Base-by-base conservation (phyloP, 805 yeast species). In the Myxozyma nipponensis region DNA sequence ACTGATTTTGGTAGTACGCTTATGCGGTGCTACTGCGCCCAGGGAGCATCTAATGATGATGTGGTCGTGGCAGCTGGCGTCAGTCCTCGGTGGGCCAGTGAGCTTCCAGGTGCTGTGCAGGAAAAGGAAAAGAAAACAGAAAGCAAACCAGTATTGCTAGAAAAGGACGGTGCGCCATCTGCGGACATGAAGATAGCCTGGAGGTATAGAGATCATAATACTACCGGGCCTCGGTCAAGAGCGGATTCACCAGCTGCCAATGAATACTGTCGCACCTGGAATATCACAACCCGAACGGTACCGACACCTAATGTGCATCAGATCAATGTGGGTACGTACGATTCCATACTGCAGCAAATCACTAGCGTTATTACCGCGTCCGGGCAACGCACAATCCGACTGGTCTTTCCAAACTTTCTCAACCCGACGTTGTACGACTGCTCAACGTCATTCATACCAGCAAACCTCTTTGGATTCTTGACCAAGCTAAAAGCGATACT, bases 1-100 rank as follows among this genome's bases (percentile, higher is more conserved):
- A 91, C 98, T 0, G 97, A 91, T 63, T 91, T 88, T 63, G 75
- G 85, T 4, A 77, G 88, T 4, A 81, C 86, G 9, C 57, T 91
- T 34, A 65, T 82, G 24, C 80, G 89, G 56, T 70, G 79, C 2
- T 86, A 82, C 70, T 81, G 86, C 1, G 75, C 95, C 1, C 95
- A 86, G 66, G 95, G 96, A 13, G 67, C 83, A 30, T 66, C 79
- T 0, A 91, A 85, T 54, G 81, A 49, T 21, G 78, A 86, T 2
- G 88, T 82, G 63, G 74, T 79, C 25, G 73, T 86, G 18, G 83
- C 83, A 10, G 66, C 89, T 43, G 87, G 89, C 0, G 65, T 74
- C 28, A 74, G 78, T 44, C 71, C 70, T 3, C 63, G 62, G 3
- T 86, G 93, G 86, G 77, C 81, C 1, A 75, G 76, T 44, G 84